These are phyloP conservation scores for Dendrobium officinale DNA, from an alignment of 106 monocot genomes.

Conservation along the genomic window DNA sequence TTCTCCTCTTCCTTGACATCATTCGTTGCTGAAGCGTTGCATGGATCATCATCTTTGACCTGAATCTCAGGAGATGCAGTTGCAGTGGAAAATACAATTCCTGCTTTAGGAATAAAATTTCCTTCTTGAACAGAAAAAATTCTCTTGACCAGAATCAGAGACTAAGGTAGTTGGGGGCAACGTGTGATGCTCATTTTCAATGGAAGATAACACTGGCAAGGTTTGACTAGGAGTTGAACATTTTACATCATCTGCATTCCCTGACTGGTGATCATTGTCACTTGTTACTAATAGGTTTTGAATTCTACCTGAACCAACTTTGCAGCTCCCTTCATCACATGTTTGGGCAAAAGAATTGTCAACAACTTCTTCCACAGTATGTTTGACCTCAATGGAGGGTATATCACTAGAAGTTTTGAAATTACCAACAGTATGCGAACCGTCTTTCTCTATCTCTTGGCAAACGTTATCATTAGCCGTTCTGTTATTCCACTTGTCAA, in stretches of 20 bases:
- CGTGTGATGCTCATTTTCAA: not conserved
- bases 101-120: constrained; percentile 17
- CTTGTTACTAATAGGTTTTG: not conserved
- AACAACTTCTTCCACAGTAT: not conserved
- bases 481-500: constrained; percentile 38
- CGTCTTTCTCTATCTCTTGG: constrained; percentile 9
- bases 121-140: constrained; percentile 8
- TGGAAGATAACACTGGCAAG: not conserved
- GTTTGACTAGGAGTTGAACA: not conserved
- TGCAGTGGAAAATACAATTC: not conserved
- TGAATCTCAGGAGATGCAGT: constrained; percentile 3
- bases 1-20: constrained; percentile 2
- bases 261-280: not conserved
- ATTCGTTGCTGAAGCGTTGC: constrained; percentile 17
- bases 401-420: constrained; percentile 4
- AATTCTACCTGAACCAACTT: constrained; percentile 8
- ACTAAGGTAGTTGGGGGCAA: not conserved
- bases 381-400: not conserved
- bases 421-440: constrained; percentile 2
- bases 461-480: constrained; percentile 4
- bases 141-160: constrained; percentile 16
- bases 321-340: not conserved
- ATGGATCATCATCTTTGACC: constrained; percentile 14
- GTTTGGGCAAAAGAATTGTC: not conserved
- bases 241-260: not conserved